These are phyloP conservation scores for Diddensiella caesifluorescens DNA, from an alignment of 805 yeast genomes.

Conservation along the genomic window DNA sequence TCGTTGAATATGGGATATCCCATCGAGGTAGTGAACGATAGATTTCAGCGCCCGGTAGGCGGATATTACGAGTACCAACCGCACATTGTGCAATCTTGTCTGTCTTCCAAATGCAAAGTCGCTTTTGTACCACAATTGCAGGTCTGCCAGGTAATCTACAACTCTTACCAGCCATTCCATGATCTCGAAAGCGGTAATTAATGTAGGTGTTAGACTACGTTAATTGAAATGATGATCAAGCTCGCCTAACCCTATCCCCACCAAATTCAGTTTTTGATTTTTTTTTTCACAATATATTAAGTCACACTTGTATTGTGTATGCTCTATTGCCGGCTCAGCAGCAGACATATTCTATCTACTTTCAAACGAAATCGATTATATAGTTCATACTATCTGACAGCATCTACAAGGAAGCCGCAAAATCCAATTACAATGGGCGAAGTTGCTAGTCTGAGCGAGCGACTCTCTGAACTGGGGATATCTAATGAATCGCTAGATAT, in stretches of 20 bases:
- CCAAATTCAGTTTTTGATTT: no score
- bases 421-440: constrained; percentile 20
- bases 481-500: constrained; percentile 17
- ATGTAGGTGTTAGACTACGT: no score
- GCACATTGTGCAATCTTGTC: no score
- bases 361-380: no score
- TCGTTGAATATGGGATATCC: not conserved
- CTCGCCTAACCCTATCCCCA: no score
- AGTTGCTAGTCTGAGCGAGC: constrained; percentile 10
- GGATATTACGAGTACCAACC: no score
- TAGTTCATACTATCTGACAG: not conserved
- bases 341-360: no score
- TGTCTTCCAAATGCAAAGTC: no score
- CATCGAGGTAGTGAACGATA: not conserved
- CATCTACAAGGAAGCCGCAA: constrained; percentile 1
- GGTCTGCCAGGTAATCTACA: not conserved
- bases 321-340: no score
- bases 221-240: no score
- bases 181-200: not conserved
- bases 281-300: no score
- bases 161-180: not conserved
- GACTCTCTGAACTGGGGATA: constrained; percentile 16
- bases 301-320: no score
- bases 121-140: not conserved
- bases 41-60: not conserved